Percentiles rank a stretch among this genome's conserved stretches.
phyloP scores from a whole-genome alignment of 495 filamentous ascomycete species.

The Annulohypoxylon moriforme region DNA sequence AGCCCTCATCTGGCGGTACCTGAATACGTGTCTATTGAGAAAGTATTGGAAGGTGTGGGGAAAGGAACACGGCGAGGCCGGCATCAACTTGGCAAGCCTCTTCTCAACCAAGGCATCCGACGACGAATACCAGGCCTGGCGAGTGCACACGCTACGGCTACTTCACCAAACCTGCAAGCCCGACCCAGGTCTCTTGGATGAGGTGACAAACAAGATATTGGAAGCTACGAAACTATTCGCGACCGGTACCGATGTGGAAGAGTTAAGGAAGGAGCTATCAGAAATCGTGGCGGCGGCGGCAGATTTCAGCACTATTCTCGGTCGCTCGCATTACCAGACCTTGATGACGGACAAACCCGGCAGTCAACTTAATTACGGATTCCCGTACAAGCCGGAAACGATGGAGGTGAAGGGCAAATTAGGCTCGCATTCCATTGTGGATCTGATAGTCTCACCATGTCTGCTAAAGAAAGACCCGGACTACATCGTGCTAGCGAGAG shows the following conservation, averaged over 20 bases:
- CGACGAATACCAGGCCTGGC: constrained; percentile 32
- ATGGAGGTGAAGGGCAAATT: constrained; percentile 43
- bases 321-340: constrained; percentile 21
- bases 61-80: constrained; percentile 28
- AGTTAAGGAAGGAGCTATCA: constrained; percentile 7
- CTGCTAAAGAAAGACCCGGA: constrained; percentile 44
- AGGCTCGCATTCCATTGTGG: constrained; percentile 26
- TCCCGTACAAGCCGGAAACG: constrained; percentile 20
- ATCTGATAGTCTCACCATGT: constrained; percentile 46
- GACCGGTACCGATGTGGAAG: constrained; percentile 15
- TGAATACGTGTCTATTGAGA: constrained; percentile 35
- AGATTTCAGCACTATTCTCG: constrained; percentile 35
- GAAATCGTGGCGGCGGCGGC: constrained; percentile 35
- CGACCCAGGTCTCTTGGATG: constrained; percentile 21
- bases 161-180: constrained; percentile 23
- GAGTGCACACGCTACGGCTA: constrained; percentile 37
- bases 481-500: constrained; percentile 44
- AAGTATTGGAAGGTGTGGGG: constrained; percentile 43
- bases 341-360: constrained; percentile 44
- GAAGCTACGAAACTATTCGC: constrained; percentile 23
- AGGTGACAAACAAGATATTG: constrained; percentile 20
- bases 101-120: constrained; percentile 26
- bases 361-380: constrained; percentile 38
- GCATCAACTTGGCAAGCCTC: constrained; percentile 11
- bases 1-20: constrained; percentile 46